Evolutionary conservation across 2,329 filamentous ascomycete species (phyloP), one percentile per base, ranked within the genome.

Genomic region (Apiospora malaysiana): DNA sequence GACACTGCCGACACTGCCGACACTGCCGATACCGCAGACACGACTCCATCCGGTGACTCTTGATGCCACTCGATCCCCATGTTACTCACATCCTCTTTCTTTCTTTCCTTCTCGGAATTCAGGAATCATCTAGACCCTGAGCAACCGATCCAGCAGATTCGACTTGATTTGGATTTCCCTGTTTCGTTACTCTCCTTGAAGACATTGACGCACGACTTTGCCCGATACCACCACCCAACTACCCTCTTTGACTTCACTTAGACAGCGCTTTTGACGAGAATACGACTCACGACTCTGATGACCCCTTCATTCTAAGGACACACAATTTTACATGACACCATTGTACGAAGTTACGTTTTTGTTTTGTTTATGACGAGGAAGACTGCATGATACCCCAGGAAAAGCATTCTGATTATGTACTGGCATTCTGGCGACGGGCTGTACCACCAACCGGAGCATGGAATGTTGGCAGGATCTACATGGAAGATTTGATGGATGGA

Each of bases 301-400:
- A 63, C 21, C 32, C 51, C 27, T 59, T 10, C 4, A 59, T 59
- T 27, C 18, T n/a, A 40, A 18, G 21, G 21, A 32, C 10, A 63
- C 18, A 63, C 56, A 21, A 40, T 40, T 21, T 63, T 40, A 32
- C 18, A 63, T 40, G 56, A 63, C 21, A 63, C 6, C 56, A 10
- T 3, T 40, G 32, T 63, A 63, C 56, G 56, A 63, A 40, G 18
- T 40, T 40, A 63, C 56, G 56, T 40, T 63, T 51, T 5, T 63
- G 12, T 14, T 56, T 56, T n/a, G 32, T 32, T 23, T n/a, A 59
- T 27, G 51, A 63, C 21, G 32, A 63, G 56, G 56, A 18, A 63
- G 56, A 63, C 18, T 63, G 56, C 56, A 63, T 63, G 56, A 63
- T 63, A 63, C 56, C 56, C 56, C 56, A 32, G 2, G 25, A 63